Evolutionary conservation across 768 basidiomycete genomes (phyloP).

Genomic region (Kwoniella dendrophila): DNA sequence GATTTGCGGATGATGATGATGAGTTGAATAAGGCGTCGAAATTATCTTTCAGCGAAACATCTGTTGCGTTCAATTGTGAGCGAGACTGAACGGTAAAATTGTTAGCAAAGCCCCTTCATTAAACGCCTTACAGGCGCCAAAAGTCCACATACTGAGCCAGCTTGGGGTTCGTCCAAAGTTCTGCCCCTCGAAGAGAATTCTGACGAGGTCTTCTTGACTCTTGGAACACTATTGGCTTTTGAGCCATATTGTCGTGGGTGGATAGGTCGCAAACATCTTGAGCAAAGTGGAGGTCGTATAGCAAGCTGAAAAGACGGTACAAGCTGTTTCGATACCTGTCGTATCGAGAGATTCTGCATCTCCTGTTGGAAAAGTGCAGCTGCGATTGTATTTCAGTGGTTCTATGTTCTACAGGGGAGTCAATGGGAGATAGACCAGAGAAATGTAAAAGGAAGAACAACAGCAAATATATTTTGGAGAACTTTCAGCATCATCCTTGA

Average conservation of each 20-base stretch:
- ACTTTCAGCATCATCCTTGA: neutral
- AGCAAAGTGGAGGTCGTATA: constrained; percentile 3
- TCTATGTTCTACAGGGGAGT: too few species aligned
- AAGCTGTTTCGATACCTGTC: neutral
- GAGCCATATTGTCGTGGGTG: neutral
- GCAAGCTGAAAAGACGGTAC: neutral
- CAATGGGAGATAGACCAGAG: neutral
- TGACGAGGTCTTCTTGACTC: constrained; percentile 2
- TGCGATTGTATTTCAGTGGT: too few species aligned
- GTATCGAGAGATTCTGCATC: neutral
- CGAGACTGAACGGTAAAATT: constrained; percentile 5
- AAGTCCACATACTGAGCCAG: neutral
- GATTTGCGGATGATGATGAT: neutral
- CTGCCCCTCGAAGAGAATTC: constrained; percentile 15
- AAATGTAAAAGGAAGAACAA: neutral
- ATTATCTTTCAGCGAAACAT: neutral
- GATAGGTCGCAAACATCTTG: constrained; percentile 13
- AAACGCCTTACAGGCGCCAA: too few species aligned
- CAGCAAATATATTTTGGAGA: neutral
- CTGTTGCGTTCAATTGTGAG: neutral
- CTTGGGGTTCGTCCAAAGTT: neutral
- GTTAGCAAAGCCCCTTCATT: too few species aligned
- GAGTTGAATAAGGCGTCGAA: constrained; percentile 1
- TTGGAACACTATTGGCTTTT: neutral
- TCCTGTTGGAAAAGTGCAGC: neutral